These are phyloP conservation scores for Eimeria nieschulzi DNA, from an alignment of 169 alveolate genomes.

Conservation along the genomic window DNA sequence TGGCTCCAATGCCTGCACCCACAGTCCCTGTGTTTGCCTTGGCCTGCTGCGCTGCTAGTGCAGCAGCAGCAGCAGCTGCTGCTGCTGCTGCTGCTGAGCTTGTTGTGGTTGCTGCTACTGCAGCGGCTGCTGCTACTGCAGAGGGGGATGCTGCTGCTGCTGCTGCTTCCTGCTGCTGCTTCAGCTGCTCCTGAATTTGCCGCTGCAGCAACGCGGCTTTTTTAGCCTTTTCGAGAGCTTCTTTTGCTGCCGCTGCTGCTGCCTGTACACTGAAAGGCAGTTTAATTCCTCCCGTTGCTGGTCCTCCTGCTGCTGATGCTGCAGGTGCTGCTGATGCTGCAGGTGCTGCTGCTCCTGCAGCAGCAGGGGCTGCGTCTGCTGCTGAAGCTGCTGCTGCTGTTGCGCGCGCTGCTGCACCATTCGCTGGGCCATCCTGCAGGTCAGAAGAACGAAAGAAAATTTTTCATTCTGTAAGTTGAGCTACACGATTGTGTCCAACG, in stretches of 20 bases:
- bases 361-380: conserved; percentile 2
- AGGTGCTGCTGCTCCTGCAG: background rate
- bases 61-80: conserved; percentile 14
- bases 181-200: conserved; percentile 31
- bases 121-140: conserved; percentile 6
- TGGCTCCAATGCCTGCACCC: background rate
- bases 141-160: background rate
- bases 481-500: too few species aligned
- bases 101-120: conserved; percentile 1
- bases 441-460: too few species aligned
- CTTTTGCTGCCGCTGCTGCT: conserved; percentile 34
- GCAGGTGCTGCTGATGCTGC: conserved; percentile 9
- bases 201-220: conserved; percentile 23
- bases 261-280: conserved; percentile 4
- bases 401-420: background rate
- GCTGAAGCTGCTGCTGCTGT: background rate
- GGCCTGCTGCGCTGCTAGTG: conserved; percentile 10
- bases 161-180: conserved; percentile 40
- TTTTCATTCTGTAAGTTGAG: too few species aligned
- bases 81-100: conserved; percentile 30
- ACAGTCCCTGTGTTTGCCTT: conserved; percentile 6
- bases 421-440: background rate
- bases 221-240: conserved; percentile 3
- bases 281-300: background rate
- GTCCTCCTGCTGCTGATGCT: background rate